phyloP scores from a whole-genome alignment of 1,284 basidiomycete genomes.

The Cutaneotrichosporon sp. region DNA sequence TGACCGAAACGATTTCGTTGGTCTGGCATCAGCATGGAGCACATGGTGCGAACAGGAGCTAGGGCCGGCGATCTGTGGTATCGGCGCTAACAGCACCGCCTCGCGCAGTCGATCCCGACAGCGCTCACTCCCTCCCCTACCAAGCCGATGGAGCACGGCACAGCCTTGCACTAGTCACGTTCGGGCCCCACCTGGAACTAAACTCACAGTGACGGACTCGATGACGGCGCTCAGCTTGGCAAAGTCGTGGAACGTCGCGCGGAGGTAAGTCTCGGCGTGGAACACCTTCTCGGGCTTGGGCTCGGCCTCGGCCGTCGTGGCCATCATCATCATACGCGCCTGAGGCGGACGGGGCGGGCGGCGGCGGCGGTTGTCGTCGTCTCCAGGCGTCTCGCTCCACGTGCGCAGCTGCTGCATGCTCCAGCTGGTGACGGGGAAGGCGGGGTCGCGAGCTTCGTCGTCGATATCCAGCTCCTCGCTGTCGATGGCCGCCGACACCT shows the following conservation, averaged over 20 bases:
- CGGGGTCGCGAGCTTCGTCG: conserved; percentile 8
- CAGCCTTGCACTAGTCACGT: too few species aligned
- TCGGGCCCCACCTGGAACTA: neutral
- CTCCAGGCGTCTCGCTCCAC: neutral
- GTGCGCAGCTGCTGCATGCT: conserved; percentile 18
- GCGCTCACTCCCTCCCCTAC: too few species aligned
- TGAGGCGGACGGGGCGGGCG: neutral
- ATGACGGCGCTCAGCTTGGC: conserved; percentile 10
- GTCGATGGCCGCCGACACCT: conserved; percentile 6
- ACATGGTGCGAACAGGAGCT: too few species aligned
- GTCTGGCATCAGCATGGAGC: neutral
- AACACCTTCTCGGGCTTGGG: conserved; percentile 8
- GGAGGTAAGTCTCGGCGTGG: conserved; percentile 4
- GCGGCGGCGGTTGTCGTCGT: neutral
- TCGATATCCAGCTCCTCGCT: conserved; percentile 14
- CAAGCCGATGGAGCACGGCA: too few species aligned
- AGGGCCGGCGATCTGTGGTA: too few species aligned
- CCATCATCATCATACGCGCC: neutral
- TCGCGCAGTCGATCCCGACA: neutral
- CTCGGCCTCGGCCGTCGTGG: neutral
- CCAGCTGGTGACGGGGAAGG: conserved; percentile 22
- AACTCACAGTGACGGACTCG: conserved; percentile 11
- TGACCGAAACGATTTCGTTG: conserved; percentile 1
- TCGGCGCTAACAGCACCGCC: neutral
- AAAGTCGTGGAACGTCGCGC: conserved; percentile 23